Percentiles rank a stretch among this genome's conserved stretches.
Conservation (phyloP, 257 asterid genomes). For the Mentha longifolia region DNA sequence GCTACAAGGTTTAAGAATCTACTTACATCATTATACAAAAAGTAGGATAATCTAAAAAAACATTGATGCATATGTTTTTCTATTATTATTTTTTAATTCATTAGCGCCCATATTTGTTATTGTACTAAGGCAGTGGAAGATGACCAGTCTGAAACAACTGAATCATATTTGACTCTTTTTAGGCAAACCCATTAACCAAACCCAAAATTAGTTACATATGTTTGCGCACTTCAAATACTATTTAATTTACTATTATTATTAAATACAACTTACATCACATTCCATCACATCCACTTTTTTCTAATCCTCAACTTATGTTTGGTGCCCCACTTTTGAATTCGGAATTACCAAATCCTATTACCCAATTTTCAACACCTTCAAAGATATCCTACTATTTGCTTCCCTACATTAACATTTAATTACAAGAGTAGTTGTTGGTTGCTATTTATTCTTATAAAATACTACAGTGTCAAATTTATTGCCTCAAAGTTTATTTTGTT, state of each 20-base stretch:
- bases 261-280: constrained; percentile 3
- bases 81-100: not conserved
- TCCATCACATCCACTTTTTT: constrained; percentile 31
- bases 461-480: too few relatives aligned
- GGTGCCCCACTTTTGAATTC: constrained; percentile 50
- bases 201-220: constrained; percentile 25
- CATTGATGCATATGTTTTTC: too few relatives aligned
- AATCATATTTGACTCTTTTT: constrained; percentile 30
- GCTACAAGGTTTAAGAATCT: too few relatives aligned
- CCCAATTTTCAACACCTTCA: constrained; percentile 19
- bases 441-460: not conserved
- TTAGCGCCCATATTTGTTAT: not conserved
- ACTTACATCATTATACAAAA: too few relatives aligned
- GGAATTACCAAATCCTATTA: constrained; percentile 38
- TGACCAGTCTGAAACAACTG: constrained; percentile 36
- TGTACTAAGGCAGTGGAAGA: constrained; percentile 35
- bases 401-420: not conserved
- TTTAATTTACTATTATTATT: too few relatives aligned
- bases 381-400: constrained; percentile 7
- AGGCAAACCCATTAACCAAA: constrained; percentile 41
- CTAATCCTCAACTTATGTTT: constrained; percentile 30
- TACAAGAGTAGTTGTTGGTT: not conserved
- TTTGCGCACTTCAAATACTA: constrained; percentile 9
- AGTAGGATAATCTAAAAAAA: too few relatives aligned
- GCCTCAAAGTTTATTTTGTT: not conserved